Percentiles rank a stretch among this genome's conserved stretches.
Conservation (phyloP, 345 rosid genomes). For the Populus ilicifolia region DNA sequence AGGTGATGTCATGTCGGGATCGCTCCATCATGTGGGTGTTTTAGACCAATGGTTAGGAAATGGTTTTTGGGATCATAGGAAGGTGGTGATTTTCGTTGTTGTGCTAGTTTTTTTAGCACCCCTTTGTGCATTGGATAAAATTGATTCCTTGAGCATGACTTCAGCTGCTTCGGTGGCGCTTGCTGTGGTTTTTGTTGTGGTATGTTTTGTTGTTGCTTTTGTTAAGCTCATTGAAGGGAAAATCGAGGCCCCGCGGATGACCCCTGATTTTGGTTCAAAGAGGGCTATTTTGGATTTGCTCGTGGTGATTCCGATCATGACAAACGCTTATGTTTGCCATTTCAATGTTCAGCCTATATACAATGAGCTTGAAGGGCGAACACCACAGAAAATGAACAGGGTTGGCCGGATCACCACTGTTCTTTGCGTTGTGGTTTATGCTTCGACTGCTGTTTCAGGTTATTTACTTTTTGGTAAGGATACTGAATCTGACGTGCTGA, state of each 20-base stretch:
- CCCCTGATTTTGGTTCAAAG: constrained; percentile 70
- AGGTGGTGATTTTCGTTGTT: constrained; percentile 56
- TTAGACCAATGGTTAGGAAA: constrained; percentile 91
- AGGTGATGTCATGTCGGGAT: constrained; percentile 96
- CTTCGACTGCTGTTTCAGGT: constrained; percentile 74
- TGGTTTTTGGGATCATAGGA: constrained; percentile 94
- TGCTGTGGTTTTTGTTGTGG: constrained; percentile 80
- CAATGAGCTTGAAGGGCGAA: constrained; percentile 73
- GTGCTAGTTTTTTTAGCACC: constrained; percentile 82
- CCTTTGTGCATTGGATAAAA: constrained; percentile 70
- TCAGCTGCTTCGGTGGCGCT: constrained; percentile 96
- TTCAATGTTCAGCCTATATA: constrained; percentile 93
- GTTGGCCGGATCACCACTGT: constrained; percentile 80
- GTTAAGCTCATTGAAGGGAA: constrained; percentile 85
- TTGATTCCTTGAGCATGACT: constrained; percentile 79
- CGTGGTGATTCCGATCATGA: constrained; percentile 90
- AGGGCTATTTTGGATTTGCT: constrained; percentile 75
- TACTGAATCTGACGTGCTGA: constrained; percentile 78
- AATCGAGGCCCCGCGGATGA: constrained; percentile 64
- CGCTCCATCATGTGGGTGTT: constrained; percentile 75
- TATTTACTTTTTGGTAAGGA: constrained; percentile 79
- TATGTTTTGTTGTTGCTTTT: constrained; percentile 61
- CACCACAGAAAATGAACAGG: constrained; percentile 74
- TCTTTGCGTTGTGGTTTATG: constrained; percentile 64
- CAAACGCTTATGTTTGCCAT: constrained; percentile 88